These are phyloP conservation scores for Claviceps quebecensis DNA, from an alignment of 2,329 filamentous ascomycete species.

Conservation along the genomic window DNA sequence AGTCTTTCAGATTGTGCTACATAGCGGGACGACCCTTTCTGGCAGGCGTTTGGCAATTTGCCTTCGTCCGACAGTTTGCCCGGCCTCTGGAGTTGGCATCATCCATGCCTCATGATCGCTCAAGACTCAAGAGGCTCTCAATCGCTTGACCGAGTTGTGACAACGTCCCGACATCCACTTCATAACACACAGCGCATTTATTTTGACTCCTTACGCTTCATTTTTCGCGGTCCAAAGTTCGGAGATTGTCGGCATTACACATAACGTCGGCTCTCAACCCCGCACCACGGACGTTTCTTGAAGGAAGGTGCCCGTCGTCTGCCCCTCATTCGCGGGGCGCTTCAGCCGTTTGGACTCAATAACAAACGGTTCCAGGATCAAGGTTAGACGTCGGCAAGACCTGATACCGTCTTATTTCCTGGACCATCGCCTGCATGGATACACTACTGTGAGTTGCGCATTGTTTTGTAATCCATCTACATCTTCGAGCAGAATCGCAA, in stretches of 20 bases:
- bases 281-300: background rate
- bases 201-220: no score
- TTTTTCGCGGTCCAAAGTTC: background rate
- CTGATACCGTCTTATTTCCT: background rate
- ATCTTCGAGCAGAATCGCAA: background rate
- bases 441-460: slow-evolving; percentile 42
- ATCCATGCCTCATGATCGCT: background rate
- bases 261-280: background rate
- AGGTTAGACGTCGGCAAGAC: background rate
- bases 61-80: background rate
- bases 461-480: background rate
- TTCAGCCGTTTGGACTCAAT: background rate
- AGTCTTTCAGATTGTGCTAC: background rate
- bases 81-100: background rate
- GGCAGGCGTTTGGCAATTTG: background rate
- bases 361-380: background rate
- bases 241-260: background rate
- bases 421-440: slow-evolving; percentile 31
- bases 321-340: background rate
- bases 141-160: background rate
- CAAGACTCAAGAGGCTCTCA: background rate
- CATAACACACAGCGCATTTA: background rate
- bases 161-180: background rate
- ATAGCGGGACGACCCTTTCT: background rate
- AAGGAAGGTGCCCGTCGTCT: background rate